Evolutionary conservation across 768 basidiomycete species (phyloP).

Genomic region (Russula vinacea): DNA sequence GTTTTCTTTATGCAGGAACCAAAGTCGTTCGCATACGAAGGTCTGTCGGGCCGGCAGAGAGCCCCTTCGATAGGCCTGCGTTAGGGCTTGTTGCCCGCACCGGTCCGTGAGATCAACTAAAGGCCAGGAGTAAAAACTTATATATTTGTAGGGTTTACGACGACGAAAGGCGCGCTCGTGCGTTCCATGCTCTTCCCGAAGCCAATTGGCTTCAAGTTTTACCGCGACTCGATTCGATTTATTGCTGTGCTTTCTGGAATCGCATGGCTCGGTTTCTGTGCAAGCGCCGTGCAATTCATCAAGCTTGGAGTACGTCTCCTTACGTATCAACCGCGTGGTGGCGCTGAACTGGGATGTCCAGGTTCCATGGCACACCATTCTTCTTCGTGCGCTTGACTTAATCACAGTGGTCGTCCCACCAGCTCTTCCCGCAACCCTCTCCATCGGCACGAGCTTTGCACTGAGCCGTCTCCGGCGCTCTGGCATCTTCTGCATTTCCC

Average conservation of each 20-base stretch:
- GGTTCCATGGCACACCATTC: constrained; percentile 87
- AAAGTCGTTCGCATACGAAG: constrained; percentile 84
- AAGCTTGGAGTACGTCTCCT: constrained; percentile 67
- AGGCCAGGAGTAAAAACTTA: constrained; percentile 7
- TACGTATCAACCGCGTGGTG: constrained; percentile 7
- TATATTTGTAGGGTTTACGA: constrained; percentile 75
- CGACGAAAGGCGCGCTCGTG: constrained; percentile 93
- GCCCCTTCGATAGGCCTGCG: constrained; percentile 55
- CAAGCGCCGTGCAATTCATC: constrained; percentile 89
- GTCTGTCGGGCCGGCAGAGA: constrained; percentile 48
- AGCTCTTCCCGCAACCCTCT: constrained; percentile 92
- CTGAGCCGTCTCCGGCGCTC: constrained; percentile 80
- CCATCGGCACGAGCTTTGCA: constrained; percentile 96
- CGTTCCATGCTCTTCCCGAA: constrained; percentile 99
- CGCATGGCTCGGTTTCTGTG: constrained; percentile 86
- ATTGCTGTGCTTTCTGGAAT: constrained; percentile 90
- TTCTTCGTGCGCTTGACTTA: constrained; percentile 88
- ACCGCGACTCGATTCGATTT: constrained; percentile 86
- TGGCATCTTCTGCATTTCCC: constrained; percentile 95
- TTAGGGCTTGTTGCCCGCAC: constrained; percentile 84
- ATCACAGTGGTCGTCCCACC: constrained; percentile 98
- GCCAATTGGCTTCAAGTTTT: constrained; percentile 98
- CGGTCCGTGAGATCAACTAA: constrained; percentile 44
- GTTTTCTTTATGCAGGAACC: constrained; percentile 89
- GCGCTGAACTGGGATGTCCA: constrained; percentile 36